Evolutionary conservation across 306 rosid genomes (phyloP), one percentile per base, ranked within the genome.

Genomic region (Morella rubra): DNA sequence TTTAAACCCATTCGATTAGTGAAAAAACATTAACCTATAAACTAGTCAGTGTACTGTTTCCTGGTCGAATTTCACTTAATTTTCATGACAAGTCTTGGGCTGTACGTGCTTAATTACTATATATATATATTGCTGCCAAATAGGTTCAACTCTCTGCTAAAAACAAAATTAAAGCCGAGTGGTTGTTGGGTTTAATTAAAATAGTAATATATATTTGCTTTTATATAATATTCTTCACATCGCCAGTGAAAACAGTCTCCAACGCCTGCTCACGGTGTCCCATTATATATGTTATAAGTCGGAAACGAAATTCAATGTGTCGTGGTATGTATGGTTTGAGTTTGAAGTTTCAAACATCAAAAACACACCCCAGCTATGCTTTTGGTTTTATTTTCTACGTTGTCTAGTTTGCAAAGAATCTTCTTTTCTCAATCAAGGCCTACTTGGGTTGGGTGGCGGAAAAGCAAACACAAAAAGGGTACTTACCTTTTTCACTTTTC

Each of bases 341-440:
- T 74, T 69, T 74, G 50, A 52, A 56, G 24, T 70, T 75, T 27
- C 56, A 37, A 51, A 46, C 22, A 70, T 45, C 6, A 40, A 76
- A 49, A 71, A 49, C 59, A 62, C 45, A 62, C 71, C 65, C 78
- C 77, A 54, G 37, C 37, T 32, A 72, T 9, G 37, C 22, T 58
- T 10, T 75, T 83, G 81, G 81, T 66, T 76, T 59, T 75, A 75
- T 79, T 79, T 83, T 75, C 72, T 49, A 72, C 79, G 81, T 72
- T 79, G 86, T 53, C 72, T 71, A 65, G 81, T 79, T 54, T 56
- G 78, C 67, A 44, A 81, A 83, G 83, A 83, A 75, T 72, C 83
- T 83, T 65, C 51, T 64, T 56, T 66, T 73, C 81, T 75, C 76
- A 65, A 83, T 75, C 79, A 79, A 83, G 60, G 67, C 75, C 67